Evolutionary conservation across 495 filamentous ascomycete species (phyloP).

Genomic region (Neurospora sp.): DNA sequence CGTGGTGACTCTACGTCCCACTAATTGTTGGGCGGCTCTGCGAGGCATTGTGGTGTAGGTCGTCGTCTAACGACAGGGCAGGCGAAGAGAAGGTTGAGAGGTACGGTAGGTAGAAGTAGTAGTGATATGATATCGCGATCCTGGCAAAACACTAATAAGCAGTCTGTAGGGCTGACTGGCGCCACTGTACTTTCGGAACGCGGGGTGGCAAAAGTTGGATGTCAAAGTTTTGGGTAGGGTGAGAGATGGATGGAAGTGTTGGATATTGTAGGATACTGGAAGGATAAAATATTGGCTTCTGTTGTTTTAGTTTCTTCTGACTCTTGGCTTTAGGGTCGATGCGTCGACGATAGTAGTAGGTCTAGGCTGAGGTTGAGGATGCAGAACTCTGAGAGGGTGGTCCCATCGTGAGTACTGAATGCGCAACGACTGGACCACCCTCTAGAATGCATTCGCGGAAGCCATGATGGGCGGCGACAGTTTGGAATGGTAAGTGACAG

Average conservation of each 20-base stretch:
- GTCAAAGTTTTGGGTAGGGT: neutral
- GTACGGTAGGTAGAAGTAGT: neutral
- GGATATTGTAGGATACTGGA: neutral
- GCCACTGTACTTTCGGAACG: neutral
- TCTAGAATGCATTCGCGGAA: constrained; percentile 37
- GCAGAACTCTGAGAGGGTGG: constrained; percentile 34
- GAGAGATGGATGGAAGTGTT: neutral
- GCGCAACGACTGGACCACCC: constrained; percentile 36
- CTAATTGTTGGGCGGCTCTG: constrained; percentile 4
- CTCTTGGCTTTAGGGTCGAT: constrained; percentile 8
- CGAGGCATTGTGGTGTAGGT: constrained; percentile 22
- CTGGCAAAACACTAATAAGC: neutral
- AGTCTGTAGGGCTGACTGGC: neutral
- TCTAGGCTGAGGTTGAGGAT: constrained; percentile 10
- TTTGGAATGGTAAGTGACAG: constrained; percentile 8
- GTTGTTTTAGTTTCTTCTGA: neutral
- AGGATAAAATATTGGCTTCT: constrained; percentile 4
- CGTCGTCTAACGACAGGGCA: neutral
- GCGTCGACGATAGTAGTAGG: constrained; percentile 9
- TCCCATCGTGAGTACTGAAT: constrained; percentile 35
- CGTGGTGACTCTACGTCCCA: neutral
- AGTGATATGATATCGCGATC: neutral
- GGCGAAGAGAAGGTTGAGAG: neutral
- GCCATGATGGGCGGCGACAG: constrained; percentile 25
- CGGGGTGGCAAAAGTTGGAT: neutral